phyloP scores from a whole-genome alignment of 1,139 yeast genomes.

The Magnusiomyces fungicola region DNA sequence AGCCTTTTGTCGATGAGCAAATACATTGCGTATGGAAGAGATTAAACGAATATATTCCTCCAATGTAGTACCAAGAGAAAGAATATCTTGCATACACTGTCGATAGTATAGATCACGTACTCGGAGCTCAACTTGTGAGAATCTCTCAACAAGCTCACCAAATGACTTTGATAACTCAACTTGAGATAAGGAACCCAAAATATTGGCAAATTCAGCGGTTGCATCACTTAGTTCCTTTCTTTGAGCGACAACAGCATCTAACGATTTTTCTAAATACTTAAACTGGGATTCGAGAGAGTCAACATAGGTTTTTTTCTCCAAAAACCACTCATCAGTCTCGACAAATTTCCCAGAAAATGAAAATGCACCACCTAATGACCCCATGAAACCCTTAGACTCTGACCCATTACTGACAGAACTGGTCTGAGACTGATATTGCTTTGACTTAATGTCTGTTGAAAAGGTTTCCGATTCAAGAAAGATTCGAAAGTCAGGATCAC shows the following conservation, averaged over 20 bases:
- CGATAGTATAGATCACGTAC: constrained; percentile 72
- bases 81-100: constrained; percentile 74
- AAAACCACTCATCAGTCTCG: constrained; percentile 76
- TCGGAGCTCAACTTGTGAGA: constrained; percentile 64
- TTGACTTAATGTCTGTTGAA: constrained; percentile 39
- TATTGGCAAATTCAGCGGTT: constrained; percentile 54
- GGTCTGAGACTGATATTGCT: constrained; percentile 8
- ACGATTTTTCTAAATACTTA: constrained; percentile 57
- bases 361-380: constrained; percentile 49
- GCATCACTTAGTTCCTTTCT: constrained; percentile 64
- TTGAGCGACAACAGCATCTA: constrained; percentile 70
- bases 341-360: constrained; percentile 49
- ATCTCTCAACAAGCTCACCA: constrained; percentile 52
- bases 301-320: constrained; percentile 58
- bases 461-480: constrained; percentile 75
- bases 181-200: constrained; percentile 52
- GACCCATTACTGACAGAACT: constrained; percentile 10
- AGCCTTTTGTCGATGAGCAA: constrained; percentile 67
- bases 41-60: constrained; percentile 82
- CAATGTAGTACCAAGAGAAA: constrained; percentile 78
- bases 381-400: constrained; percentile 41
- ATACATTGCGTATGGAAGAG: constrained; percentile 65
- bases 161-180: constrained; percentile 70
- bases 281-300: constrained; percentile 71
- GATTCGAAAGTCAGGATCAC: constrained; percentile 68